These are phyloP conservation scores for Ploettnerulaceae sp. DNA, from an alignment of 2,329 filamentous ascomycete genomes.

Conservation along the genomic window DNA sequence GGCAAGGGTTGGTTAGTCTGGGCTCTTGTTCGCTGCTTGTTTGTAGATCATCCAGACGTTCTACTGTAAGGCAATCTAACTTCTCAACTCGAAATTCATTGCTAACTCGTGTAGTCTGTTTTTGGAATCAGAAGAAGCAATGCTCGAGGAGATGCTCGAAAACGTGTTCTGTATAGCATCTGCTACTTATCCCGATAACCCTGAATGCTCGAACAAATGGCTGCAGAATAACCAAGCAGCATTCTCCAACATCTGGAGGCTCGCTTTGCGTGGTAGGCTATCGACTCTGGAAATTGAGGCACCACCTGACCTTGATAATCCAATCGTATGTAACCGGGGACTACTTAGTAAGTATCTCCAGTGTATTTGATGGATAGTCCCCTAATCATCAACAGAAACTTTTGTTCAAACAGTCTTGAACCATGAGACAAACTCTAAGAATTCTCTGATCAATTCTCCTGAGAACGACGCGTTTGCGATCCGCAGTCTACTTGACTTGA, in stretches of 20 bases:
- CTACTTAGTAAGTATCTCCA: constrained; percentile 22
- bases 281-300: background rate
- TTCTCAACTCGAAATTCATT: background rate
- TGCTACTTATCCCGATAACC: constrained; percentile 9
- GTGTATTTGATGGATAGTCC: background rate
- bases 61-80: constrained; percentile 23
- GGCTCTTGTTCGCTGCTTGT: constrained; percentile 23
- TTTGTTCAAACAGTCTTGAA: constrained; percentile 29
- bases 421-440: constrained; percentile 18
- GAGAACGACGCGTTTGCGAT: constrained; percentile 27
- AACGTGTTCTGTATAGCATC: constrained; percentile 29
- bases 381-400: constrained; percentile 16
- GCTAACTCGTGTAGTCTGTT: constrained; percentile 23
- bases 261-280: constrained; percentile 15
- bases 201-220: constrained; percentile 5
- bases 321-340: constrained; percentile 22
- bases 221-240: constrained; percentile 15
- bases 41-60: constrained; percentile 28
- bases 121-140: constrained; percentile 13
- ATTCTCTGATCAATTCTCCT: constrained; percentile 17
- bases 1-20: constrained; percentile 24
- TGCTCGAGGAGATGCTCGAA: constrained; percentile 23
- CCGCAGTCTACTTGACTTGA: constrained; percentile 25
- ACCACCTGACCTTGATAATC: constrained; percentile 12
- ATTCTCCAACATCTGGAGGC: constrained; percentile 27